Base-by-base conservation (phyloP, 2,329 filamentous ascomycete genomes). In the Lasiodiplodia citricola region DNA sequence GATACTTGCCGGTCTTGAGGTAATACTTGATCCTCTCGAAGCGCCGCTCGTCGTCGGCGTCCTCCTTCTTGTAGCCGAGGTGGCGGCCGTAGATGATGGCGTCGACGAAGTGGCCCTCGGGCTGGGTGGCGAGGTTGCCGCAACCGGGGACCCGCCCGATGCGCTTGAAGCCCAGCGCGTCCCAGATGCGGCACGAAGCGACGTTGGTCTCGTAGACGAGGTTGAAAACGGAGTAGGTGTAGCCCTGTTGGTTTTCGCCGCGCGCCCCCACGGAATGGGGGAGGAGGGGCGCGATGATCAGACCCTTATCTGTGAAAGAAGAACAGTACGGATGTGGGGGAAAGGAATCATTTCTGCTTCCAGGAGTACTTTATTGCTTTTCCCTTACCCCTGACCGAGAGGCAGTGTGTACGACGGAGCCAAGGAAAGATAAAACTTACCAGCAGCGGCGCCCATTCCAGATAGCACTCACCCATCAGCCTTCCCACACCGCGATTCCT, bases 21-120 rank as follows among this genome's bases (percentile, higher is more conserved):
- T 98, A 98, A 85, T 92, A 98, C 77, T 94, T 92, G 79, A 98
- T 98, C 86, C 97, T 97, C 85, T 97, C 95, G 85, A 98, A 98
- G 74, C 96, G 92, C 83, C 97, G 94, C 84, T 97, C 94, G 80
- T 91, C 94, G 75, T 95, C 91, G 78, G 92, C 90, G 79, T 96
- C 92, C 78, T 96, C 93, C 74, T 87, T 87, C 75, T 93, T 91
- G 47, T 81, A 81, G 66, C 82, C 83, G 2, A 86, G 77, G 70
- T 89, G 87, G 28, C 88, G 83, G 6, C 94, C 94, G 81, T 83
- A 85, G 69, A 85, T 85, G 74, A 86, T 85, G 25, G 83, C 83
- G 70, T 86, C 83, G 13, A 86, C 79, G 7, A 82, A 76, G 67
- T 83, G 79, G 68, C 75, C 77, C 38, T 80, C 79, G 0, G 83